Evolutionary conservation across 2,329 filamentous ascomycete species (phyloP).

Genomic region (Aspergillus fumigatus): DNA sequence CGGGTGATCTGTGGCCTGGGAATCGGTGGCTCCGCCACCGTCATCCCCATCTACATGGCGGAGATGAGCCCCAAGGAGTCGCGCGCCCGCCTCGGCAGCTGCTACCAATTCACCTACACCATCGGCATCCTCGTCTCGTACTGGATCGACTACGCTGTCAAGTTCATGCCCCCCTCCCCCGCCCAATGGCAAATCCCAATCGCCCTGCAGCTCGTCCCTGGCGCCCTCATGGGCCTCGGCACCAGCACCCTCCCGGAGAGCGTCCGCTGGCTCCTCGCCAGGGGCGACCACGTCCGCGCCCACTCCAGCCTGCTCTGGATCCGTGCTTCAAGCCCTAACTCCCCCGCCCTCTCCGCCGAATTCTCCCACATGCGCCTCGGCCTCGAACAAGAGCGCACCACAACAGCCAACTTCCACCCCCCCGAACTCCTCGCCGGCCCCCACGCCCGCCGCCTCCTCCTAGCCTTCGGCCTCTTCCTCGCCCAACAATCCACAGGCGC

Average conservation of each 20-base stretch:
- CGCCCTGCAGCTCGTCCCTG: slow-evolving; percentile 48
- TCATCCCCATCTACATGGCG: slow-evolving; percentile 42
- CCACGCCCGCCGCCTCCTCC: slow-evolving; percentile 42
- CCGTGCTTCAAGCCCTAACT: slow-evolving; percentile 36
- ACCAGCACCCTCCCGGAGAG: slow-evolving; percentile 49
- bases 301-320: slow-evolving; percentile 50
- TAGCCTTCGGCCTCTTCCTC: slow-evolving; percentile 47
- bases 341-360: slow-evolving; percentile 36
- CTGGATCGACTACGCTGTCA: slow-evolving; percentile 49
- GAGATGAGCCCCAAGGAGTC: slow-evolving; percentile 46
- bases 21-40: slow-evolving; percentile 44
- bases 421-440: slow-evolving; percentile 45
- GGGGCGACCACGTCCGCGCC: slow-evolving; percentile 43
- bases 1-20: slow-evolving; percentile 47
- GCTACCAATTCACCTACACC: slow-evolving; percentile 51
- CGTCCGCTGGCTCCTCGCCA: slow-evolving; percentile 48
- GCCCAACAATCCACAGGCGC: slow-evolving; percentile 53
- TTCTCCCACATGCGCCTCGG: slow-evolving; percentile 49
- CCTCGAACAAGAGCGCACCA: slow-evolving; percentile 44
- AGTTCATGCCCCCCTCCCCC: slow-evolving; percentile 23
- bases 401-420: slow-evolving; percentile 41
- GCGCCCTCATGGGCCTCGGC: slow-evolving; percentile 45
- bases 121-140: slow-evolving; percentile 50
- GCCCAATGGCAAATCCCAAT: slow-evolving; percentile 55
- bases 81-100: slow-evolving; percentile 46